phyloP scores from a whole-genome alignment of 768 basidiomycete species.

The Leccinellum rugosiceps region DNA sequence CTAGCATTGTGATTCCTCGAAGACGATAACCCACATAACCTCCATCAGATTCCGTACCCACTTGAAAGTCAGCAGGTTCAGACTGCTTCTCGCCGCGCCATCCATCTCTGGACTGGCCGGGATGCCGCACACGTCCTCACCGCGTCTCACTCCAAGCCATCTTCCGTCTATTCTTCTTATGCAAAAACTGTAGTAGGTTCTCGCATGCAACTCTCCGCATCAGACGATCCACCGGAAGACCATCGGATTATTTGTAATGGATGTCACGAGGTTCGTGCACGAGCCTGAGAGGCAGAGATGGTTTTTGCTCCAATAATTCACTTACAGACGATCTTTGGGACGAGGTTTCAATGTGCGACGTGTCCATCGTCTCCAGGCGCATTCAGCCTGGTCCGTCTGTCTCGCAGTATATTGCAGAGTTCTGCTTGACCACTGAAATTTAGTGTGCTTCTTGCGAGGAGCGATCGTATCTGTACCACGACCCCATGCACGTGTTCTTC shows the following conservation, averaged over 20 bases:
- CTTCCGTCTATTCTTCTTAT: slow-evolving; percentile 61
- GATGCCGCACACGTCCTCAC: slow-evolving; percentile 65
- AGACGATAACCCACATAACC: background rate
- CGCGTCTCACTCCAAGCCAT: slow-evolving; percentile 46
- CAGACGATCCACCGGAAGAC: slow-evolving; percentile 37
- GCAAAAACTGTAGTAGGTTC: slow-evolving; percentile 65
- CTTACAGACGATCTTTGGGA: slow-evolving; percentile 66
- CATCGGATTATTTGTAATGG: slow-evolving; percentile 61
- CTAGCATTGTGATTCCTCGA: background rate
- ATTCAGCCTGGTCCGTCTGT: slow-evolving; percentile 64
- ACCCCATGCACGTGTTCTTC: slow-evolving; percentile 85
- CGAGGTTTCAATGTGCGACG: slow-evolving; percentile 86
- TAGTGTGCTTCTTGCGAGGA: slow-evolving; percentile 83
- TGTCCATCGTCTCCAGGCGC: slow-evolving; percentile 72
- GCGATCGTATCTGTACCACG: slow-evolving; percentile 74
- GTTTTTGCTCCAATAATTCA: background rate
- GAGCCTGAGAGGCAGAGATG: background rate
- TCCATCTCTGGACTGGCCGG: slow-evolving; percentile 70
- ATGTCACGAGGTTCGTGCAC: slow-evolving; percentile 51
- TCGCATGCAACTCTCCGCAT: slow-evolving; percentile 33
- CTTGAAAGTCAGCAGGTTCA: slow-evolving; percentile 71
- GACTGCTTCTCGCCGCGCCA: slow-evolving; percentile 70
- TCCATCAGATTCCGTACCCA: slow-evolving; percentile 76
- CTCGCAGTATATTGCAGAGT: background rate
- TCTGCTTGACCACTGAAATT: background rate